phyloP scores from a whole-genome alignment of 495 filamentous ascomycete genomes.

The Penicillium antarcticum region DNA sequence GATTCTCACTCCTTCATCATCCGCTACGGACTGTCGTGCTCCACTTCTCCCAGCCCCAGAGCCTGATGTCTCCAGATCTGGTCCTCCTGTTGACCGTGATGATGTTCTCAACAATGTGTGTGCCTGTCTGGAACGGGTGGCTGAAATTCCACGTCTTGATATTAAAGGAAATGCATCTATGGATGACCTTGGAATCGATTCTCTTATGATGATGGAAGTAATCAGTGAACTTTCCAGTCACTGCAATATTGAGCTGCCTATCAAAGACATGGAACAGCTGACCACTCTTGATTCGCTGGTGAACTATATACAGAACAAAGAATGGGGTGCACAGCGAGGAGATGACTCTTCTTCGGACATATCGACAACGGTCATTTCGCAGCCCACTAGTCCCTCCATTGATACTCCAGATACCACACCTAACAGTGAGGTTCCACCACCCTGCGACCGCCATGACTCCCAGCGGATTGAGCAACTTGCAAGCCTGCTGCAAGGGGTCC shows the following conservation, averaged over 20 bases:
- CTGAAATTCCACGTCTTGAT: conserved; percentile 21
- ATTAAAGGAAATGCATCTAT: conserved; percentile 16
- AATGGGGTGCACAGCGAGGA: too few species aligned
- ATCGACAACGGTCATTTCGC: too few species aligned
- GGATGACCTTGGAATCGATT: conserved; percentile 40
- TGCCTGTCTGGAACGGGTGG: conserved; percentile 16
- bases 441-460: neutral
- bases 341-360: too few species aligned
- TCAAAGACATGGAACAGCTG: conserved; percentile 1
- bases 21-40: neutral
- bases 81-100: neutral
- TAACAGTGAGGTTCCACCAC: neutral
- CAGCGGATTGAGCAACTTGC: neutral
- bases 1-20: neutral
- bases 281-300: neutral
- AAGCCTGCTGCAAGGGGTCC: too few species aligned
- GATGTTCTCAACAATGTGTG: too few species aligned
- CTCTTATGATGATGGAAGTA: conserved; percentile 40
- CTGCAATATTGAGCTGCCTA: conserved; percentile 7
- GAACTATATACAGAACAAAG: neutral
- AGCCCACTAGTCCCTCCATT: neutral
- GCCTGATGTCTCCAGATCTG: neutral
- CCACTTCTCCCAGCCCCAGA: too few species aligned
- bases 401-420: neutral
- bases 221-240: conserved; percentile 25